Evolutionary conservation across 2,329 filamentous ascomycete genomes (phyloP).

Genomic region (Colletotrichum sp.): DNA sequence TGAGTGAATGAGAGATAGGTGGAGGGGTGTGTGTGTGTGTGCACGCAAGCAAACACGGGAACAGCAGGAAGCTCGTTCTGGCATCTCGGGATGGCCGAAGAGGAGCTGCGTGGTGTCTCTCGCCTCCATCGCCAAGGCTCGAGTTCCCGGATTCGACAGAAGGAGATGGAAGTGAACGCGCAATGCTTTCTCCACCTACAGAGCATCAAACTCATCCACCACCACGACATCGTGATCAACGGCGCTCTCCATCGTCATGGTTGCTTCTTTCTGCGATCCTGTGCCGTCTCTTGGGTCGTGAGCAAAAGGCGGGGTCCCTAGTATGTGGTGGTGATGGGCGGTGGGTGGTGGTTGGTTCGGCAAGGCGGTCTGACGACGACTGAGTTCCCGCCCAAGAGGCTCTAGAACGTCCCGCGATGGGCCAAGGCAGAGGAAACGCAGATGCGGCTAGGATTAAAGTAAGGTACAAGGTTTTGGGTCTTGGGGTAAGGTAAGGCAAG

Average conservation of each 20-base stretch:
- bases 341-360: not conserved
- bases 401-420: not conserved
- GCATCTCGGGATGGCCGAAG: not conserved
- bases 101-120: not conserved
- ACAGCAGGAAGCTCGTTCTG: not conserved
- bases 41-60: not conserved
- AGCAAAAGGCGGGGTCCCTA: not conserved
- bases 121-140: not conserved
- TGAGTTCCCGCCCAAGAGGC: not conserved
- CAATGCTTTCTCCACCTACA: slow-evolving; percentile 43
- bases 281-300: not conserved
- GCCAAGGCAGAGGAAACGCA: not conserved
- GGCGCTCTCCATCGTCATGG: slow-evolving; percentile 31
- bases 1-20: not conserved
- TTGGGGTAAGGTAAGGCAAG: not conserved
- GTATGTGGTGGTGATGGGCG: not conserved
- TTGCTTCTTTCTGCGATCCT: not conserved
- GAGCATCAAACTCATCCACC: slow-evolving; percentile 60
- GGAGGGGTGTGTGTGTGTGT: not conserved
- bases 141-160: not conserved
- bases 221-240: slow-evolving; percentile 45
- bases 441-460: not conserved
- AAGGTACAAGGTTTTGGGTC: not conserved
- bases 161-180: not conserved
- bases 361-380: slow-evolving; percentile 8